These are phyloP conservation scores for Fonsecaea monophora DNA, from an alignment of 2,329 filamentous ascomycete species.

Conservation along the genomic window DNA sequence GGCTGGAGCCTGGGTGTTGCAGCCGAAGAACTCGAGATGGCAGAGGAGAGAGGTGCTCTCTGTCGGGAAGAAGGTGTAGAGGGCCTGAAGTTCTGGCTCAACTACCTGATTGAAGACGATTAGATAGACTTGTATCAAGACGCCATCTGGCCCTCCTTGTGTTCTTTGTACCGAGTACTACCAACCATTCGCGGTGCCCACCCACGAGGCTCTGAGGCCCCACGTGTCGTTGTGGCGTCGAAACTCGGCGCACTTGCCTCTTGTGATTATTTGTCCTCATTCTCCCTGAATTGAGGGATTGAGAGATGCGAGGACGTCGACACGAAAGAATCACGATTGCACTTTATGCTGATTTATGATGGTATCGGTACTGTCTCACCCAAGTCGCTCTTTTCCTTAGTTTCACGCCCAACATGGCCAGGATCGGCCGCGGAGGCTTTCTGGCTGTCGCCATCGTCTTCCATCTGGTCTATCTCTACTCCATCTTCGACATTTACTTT, in stretches of 20 bases:
- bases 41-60: slow-evolving; percentile 83
- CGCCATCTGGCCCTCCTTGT: neutral
- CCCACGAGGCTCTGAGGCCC: slow-evolving; percentile 3
- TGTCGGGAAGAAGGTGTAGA: slow-evolving; percentile 93
- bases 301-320: neutral
- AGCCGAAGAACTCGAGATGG: slow-evolving; percentile 95
- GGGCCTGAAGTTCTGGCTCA: slow-evolving; percentile 92
- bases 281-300: slow-evolving; percentile 10
- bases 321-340: neutral
- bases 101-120: slow-evolving; percentile 55
- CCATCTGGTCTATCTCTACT: slow-evolving; percentile 90
- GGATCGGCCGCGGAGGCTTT: slow-evolving; percentile 77
- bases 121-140: slow-evolving; percentile 18
- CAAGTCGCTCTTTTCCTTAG: slow-evolving; percentile 38
- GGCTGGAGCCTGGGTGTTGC: slow-evolving; percentile 98
- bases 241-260: slow-evolving; percentile 29
- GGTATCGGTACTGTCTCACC: slow-evolving; percentile 33
- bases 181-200: neutral
- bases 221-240: slow-evolving; percentile 3
- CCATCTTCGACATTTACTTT: slow-evolving; percentile 99
- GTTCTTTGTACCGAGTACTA: neutral
- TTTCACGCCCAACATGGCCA: slow-evolving; percentile 49
- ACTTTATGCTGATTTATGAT: slow-evolving; percentile 2
- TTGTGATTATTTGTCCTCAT: slow-evolving; percentile 4
- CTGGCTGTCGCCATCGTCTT: slow-evolving; percentile 88